phyloP scores from a whole-genome alignment of 306 rosid genomes.

The Vigna angularis region DNA sequence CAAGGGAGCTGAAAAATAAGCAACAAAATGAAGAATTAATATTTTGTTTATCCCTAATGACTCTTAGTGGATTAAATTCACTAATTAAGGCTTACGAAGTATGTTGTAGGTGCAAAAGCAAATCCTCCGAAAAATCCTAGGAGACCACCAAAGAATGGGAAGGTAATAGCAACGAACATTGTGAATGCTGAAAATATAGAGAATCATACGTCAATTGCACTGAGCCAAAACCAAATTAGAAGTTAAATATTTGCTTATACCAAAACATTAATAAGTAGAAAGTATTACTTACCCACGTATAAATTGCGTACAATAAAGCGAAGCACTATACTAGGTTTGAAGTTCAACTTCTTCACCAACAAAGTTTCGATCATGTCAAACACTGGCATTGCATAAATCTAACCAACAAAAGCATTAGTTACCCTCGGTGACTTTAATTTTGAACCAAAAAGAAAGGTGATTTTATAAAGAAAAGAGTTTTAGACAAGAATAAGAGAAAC shows the following conservation, averaged over 20 bases:
- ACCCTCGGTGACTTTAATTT: not conserved
- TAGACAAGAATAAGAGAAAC: not conserved
- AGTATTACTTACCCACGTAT: conserved; percentile 71
- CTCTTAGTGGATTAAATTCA: not conserved
- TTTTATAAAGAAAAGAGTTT: not conserved
- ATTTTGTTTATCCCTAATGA: no score
- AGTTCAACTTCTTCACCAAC: conserved; percentile 72
- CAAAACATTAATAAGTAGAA: not conserved
- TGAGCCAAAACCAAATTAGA: not conserved
- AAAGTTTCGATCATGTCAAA: conserved; percentile 92
- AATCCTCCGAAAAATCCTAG: conserved; percentile 87
- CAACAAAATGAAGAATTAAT: not conserved
- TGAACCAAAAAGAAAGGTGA: not conserved
- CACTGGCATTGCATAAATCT: conserved; percentile 94
- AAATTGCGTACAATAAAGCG: conserved; percentile 68
- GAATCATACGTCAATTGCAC: conserved; percentile 1
- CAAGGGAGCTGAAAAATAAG: conserved; percentile 77
- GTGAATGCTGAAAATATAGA: conserved; percentile 63
- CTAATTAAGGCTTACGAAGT: conserved; percentile 61
- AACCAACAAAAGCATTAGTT: conserved; percentile 9
- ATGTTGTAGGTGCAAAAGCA: conserved; percentile 90
- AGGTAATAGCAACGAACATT: conserved; percentile 74
- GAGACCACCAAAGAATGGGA: conserved; percentile 83
- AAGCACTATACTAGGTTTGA: conserved; percentile 58
- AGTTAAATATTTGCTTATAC: not conserved